Evolutionary conservation across 164 flowering plant genomes (phyloP), one percentile per base, ranked within the genome.

Genomic region (Protea cynaroides): DNA sequence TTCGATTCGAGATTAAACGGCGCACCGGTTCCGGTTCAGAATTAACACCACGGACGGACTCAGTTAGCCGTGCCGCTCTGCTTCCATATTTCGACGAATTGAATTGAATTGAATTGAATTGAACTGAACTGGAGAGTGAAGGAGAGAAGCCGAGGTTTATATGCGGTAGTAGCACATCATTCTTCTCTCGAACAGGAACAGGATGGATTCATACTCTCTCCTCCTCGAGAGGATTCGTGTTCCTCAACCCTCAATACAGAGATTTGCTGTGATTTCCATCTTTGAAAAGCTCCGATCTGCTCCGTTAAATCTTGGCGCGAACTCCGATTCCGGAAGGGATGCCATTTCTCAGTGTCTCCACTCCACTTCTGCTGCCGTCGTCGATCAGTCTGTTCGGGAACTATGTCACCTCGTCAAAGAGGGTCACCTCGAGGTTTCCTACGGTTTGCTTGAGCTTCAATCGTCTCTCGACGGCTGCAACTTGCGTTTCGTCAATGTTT

Each of bases 161-260:
- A n/a, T n/a, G n/a, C n/a, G n/a, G n/a, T n/a, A n/a, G n/a, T n/a
- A n/a, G n/a, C n/a, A n/a, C 34, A 3, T 29, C 34, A 29, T 29
- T 29, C 34, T 29, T 29, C 4, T 29, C 34, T 29, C 34, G 4
- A n/a, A n/a, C n/a, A n/a, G n/a, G n/a, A n/a, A n/a, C n/a, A n/a
- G n/a, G 2, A 93, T 94, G 99, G 96, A 91, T 24, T 66, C 84
- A 7, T 88, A 84, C 80, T 19, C 81, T 67, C 72, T 75, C 0
- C 72, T 89, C 3, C 85, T 92, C 1, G 86, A 86, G 64, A 76
- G 78, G 66, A 78, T 73, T 3, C 80, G 87, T 21, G 76, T 79
- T 3, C 89, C 92, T 0, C 97, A 92, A 65, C 94, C 97, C 0
- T 81, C 94, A 0, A 75, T 95, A n/a, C 99, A 95, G 46, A 83